Evolutionary conservation across 2,329 filamentous ascomycete genomes (phyloP), one percentile per base, ranked within the genome.

Genomic region (Colletotrichum cereale): DNA sequence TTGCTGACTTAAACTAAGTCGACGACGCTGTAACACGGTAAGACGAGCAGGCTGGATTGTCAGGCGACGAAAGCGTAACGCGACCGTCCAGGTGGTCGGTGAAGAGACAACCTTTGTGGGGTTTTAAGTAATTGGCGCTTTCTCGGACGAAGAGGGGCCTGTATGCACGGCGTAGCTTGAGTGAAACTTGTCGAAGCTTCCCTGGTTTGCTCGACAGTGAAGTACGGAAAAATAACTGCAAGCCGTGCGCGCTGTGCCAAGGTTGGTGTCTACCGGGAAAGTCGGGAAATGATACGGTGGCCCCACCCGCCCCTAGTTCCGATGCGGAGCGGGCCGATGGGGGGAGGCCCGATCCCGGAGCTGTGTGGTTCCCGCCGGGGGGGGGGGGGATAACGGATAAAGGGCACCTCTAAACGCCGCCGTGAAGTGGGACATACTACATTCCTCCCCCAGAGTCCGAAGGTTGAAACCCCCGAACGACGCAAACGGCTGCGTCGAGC

Each of bases 291-390:
- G 29, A 56, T 38, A 42, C 56, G 50, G 56, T 57, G 40, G 40
- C 52, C 61, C 16, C 57, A 26, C 44, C 44, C 44, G 24, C 21
- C 21, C 44, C 42, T 40, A 48, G 21, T 26, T 36, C 38, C 42
- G 44, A 48, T 24, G 50, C 65, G 68, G 65, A 58, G 42, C 58
- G 42, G 65, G 58, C 36, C 58, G 68, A 63, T 34, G 29, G 44
- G 38, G 65, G 29, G 44, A 31, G 65, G 44, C 44, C 68, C 68
- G 58, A 68, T 71, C 44, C 58, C 65, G 68, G 68, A 71, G 65
- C 52, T 52, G 26, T 1, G 2, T 52, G 24, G 48, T 29, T n/a
- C 34, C 31, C 34, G 11, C n/a, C n/a, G n/a, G n/a, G n/a, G 52
- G 52, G 18, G 31, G 21, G 21, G 7, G 14, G 21, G 5, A 47